Evolutionary conservation across 202 grass and related monocot genomes (phyloP).

Genomic region (Panicum hallii): DNA sequence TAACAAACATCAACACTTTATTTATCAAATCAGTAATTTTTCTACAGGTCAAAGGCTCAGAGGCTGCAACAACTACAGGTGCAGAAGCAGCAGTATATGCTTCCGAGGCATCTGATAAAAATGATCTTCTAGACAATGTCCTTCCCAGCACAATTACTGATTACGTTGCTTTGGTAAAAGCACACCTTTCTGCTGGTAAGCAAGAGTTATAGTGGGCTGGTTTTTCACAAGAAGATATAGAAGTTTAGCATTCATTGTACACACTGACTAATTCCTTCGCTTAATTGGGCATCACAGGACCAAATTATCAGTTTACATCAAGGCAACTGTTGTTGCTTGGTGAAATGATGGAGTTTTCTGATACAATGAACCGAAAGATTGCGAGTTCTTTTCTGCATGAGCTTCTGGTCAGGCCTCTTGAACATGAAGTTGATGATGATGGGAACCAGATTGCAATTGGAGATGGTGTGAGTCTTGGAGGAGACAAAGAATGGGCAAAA

Average conservation of each 20-base stretch:
- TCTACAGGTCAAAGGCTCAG: slow-evolving; percentile 78
- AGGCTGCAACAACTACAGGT: slow-evolving; percentile 88
- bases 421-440: slow-evolving; percentile 78
- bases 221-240: background rate
- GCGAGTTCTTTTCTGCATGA: slow-evolving; percentile 79
- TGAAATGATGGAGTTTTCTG: slow-evolving; percentile 90
- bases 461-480: slow-evolving; percentile 88
- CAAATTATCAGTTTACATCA: slow-evolving; percentile 77
- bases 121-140: slow-evolving; percentile 83
- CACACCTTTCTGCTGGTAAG: slow-evolving; percentile 97
- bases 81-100: slow-evolving; percentile 95
- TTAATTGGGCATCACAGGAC: slow-evolving; percentile 59
- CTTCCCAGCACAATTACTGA: slow-evolving; percentile 84
- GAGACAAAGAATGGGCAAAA: slow-evolving; percentile 78
- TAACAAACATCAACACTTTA: slow-evolving; percentile 3
- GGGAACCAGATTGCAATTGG: slow-evolving; percentile 83
- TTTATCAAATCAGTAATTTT: slow-evolving; percentile 32
- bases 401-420: slow-evolving; percentile 77
- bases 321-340: slow-evolving; percentile 88
- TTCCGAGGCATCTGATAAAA: slow-evolving; percentile 94
- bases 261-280: slow-evolving; percentile 27
- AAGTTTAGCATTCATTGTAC: slow-evolving; percentile 14
- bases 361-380: slow-evolving; percentile 76
- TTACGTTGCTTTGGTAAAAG: slow-evolving; percentile 86
- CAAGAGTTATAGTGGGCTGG: slow-evolving; percentile 24